phyloP scores from a whole-genome alignment of 495 filamentous ascomycete species.

The Xylaria castorea region DNA sequence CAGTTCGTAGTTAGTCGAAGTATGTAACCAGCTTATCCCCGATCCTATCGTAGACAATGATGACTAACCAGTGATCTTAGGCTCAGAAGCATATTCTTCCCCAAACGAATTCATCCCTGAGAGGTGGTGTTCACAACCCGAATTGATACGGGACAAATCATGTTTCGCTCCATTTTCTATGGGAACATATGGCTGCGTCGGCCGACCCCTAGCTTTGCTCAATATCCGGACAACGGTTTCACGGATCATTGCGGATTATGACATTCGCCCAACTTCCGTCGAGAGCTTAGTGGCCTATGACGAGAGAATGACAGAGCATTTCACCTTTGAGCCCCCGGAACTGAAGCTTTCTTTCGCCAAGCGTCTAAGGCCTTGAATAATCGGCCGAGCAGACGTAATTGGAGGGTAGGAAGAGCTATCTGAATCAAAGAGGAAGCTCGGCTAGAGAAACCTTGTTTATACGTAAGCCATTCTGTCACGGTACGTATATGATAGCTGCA shows the following conservation, averaged over 20 bases:
- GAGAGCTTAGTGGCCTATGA: constrained; percentile 6
- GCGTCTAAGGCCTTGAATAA: background rate
- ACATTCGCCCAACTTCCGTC: background rate
- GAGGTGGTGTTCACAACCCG: constrained; percentile 45
- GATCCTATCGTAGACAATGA: background rate
- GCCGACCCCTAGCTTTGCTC: constrained; percentile 3
- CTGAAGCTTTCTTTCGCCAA: background rate
- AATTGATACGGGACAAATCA: constrained; percentile 42
- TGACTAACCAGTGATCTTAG: background rate
- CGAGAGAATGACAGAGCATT: background rate
- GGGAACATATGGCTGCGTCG: constrained; percentile 30
- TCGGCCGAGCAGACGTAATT: background rate
- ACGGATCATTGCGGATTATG: constrained; percentile 18
- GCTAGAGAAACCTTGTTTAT: background rate
- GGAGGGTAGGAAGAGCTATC: too few relatives aligned
- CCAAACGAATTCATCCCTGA: constrained; percentile 45
- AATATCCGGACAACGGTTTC: constrained; percentile 11
- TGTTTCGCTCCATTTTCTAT: constrained; percentile 43
- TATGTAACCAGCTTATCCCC: background rate
- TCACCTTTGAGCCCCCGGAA: background rate
- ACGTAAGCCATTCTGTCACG: background rate
- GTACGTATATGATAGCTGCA: too few relatives aligned
- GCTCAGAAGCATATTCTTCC: constrained; percentile 1
- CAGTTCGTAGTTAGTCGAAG: constrained; percentile 33
- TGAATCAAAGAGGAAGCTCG: background rate